Percentiles rank a stretch among this genome's conserved stretches.
Conservation (phyloP, 2,329 filamentous ascomycete genomes). For the Pseudogymnoascus sp. region DNA sequence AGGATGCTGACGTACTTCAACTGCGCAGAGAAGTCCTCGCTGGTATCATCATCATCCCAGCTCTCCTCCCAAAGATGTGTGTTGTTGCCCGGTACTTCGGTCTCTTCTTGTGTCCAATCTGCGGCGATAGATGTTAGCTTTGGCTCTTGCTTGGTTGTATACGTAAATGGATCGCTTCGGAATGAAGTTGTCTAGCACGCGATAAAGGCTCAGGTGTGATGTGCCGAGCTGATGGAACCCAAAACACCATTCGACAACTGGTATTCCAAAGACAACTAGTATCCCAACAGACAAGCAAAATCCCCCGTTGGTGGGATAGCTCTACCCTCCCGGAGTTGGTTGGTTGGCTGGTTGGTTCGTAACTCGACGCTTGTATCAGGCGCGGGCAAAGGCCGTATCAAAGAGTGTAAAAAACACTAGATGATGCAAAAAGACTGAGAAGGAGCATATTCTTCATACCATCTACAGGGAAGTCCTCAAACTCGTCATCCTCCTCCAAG, state of each 20-base stretch:
- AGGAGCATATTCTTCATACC: constrained; percentile 44
- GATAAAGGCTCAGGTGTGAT: not conserved
- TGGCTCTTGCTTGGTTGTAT: not conserved
- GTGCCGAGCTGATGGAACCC: not conserved
- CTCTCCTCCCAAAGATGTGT: constrained; percentile 97
- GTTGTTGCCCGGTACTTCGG: constrained; percentile 68
- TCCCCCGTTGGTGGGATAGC: not conserved
- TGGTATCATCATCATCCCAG: constrained; percentile 98
- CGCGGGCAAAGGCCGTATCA: not conserved
- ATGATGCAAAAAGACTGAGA: not conserved
- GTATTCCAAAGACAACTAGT: too few species aligned
- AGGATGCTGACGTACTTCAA: constrained; percentile 61
- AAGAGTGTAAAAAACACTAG: not conserved
- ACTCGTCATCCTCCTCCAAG: constrained; percentile 96
- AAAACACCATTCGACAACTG: too few species aligned
- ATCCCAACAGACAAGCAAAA: not conserved
- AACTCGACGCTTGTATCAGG: not conserved
- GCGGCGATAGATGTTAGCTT: constrained; percentile 12
- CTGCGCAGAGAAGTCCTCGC: constrained; percentile 91
- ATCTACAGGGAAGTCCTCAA: constrained; percentile 96
- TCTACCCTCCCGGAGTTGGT: not conserved
- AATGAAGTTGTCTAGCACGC: not conserved
- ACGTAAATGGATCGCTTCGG: not conserved
- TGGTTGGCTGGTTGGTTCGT: not conserved
- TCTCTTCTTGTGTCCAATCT: constrained; percentile 94